These are phyloP conservation scores for Chenopodium suecicum DNA, from an alignment of 148 eudicot genomes.

Conservation along the genomic window DNA sequence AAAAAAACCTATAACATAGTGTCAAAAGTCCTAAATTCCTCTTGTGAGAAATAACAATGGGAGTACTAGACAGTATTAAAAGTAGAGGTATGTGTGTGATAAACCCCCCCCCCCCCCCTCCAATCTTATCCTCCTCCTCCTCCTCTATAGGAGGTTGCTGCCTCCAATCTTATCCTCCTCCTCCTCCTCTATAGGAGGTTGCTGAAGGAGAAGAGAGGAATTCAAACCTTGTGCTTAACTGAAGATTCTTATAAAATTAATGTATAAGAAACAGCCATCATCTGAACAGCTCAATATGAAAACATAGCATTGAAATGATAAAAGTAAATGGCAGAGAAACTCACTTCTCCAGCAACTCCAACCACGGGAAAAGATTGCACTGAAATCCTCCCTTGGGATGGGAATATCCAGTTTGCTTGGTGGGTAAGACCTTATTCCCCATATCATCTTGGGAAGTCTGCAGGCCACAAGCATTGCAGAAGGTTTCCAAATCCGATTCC, in stretches of 20 bases:
- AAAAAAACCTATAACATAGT: neutral
- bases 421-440: conserved; percentile 58
- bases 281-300: neutral
- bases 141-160: neutral
- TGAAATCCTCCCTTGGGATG: conserved; percentile 46
- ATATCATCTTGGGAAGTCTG: conserved; percentile 50
- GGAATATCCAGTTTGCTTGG: conserved; percentile 67
- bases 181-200: neutral
- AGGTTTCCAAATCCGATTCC: conserved; percentile 74
- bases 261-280: neutral
- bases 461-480: conserved; percentile 78
- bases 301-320: neutral
- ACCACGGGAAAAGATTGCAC: conserved; percentile 39
- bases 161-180: too few relatives aligned
- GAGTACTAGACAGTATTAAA: neutral
- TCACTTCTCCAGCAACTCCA: conserved; percentile 41
- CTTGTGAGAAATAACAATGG: too few relatives aligned
- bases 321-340: neutral
- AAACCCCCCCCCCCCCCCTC: neutral
- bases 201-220: neutral
- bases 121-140: too few relatives aligned
- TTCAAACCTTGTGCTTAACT: neutral
- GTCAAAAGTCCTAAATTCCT: neutral
- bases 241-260: neutral
- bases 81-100: neutral